A percentile compares a stretch with the other conserved stretches of the same genome.
phyloP scores from a whole-genome alignment of 2,329 filamentous ascomycete species.

The Tricladium varicosporioides region DNA sequence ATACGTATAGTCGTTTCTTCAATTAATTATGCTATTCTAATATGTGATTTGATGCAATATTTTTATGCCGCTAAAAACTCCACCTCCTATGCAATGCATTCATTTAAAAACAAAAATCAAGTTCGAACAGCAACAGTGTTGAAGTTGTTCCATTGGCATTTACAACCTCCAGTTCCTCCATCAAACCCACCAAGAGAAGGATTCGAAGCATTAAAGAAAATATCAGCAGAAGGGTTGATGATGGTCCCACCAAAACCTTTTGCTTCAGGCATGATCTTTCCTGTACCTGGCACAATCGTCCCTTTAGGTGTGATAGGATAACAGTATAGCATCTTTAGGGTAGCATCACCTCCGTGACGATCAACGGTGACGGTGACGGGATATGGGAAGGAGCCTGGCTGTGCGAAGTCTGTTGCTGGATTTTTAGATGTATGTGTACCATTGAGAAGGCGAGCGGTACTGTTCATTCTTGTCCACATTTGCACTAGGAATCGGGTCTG shows the following conservation, averaged over 20 bases:
- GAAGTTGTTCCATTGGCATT: slow-evolving; percentile 58
- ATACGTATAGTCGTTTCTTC: background rate
- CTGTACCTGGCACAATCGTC: slow-evolving; percentile 43
- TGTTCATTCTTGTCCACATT: slow-evolving; percentile 58
- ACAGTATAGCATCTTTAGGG: slow-evolving; percentile 53
- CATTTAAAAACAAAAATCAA: background rate
- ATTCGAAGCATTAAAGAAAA: slow-evolving; percentile 39
- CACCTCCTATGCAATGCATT: slow-evolving; percentile 1
- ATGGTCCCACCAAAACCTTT: slow-evolving; percentile 49
- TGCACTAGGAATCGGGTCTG: slow-evolving; percentile 62
- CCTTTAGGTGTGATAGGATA: slow-evolving; percentile 49
- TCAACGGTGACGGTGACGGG: slow-evolving; percentile 60
- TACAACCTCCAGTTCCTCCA: slow-evolving; percentile 61
- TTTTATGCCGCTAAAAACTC: slow-evolving; percentile 3
- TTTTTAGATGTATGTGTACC: slow-evolving; percentile 15
- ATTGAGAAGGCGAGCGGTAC: slow-evolving; percentile 43
- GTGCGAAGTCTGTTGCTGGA: slow-evolving; percentile 30
- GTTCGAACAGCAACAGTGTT: slow-evolving; percentile 12
- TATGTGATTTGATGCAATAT: background rate
- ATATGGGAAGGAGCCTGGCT: slow-evolving; percentile 61
- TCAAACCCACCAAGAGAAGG: slow-evolving; percentile 57
- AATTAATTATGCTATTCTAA: slow-evolving; percentile 1
- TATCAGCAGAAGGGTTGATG: slow-evolving; percentile 47
- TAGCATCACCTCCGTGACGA: slow-evolving; percentile 57
- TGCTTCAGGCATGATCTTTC: slow-evolving; percentile 47